Evolutionary conservation across 208 protist species (phyloP).

Genomic region (Crithidia thermophila): DNA sequence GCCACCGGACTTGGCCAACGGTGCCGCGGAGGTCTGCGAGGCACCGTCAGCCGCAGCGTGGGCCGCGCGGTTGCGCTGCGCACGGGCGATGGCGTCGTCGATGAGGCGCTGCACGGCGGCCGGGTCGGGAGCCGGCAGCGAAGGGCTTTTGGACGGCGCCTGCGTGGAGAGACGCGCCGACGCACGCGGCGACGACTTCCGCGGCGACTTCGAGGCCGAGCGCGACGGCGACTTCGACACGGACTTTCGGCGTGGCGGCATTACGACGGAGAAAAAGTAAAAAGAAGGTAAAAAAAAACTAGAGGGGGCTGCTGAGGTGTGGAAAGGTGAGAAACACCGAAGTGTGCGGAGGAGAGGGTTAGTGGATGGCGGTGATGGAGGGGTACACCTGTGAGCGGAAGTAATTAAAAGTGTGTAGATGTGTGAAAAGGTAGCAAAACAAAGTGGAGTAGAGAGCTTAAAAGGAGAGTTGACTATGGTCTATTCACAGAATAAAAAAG

Average conservation of each 20-base stretch:
- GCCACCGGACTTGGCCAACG: neutral
- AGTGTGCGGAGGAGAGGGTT: no score
- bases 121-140: slow-evolving; percentile 50
- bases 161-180: slow-evolving; percentile 27
- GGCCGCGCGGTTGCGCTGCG: slow-evolving; percentile 29
- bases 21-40: neutral
- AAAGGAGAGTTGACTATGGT: no score
- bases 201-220: slow-evolving; percentile 21
- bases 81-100: slow-evolving; percentile 68
- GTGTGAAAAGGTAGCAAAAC: no score
- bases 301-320: neutral
- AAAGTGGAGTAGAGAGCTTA: no score
- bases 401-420: no score
- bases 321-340: no score
- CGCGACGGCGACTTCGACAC: slow-evolving; percentile 32
- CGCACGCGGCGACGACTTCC: slow-evolving; percentile 20
- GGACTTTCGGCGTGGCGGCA: slow-evolving; percentile 33
- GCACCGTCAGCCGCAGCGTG: neutral
- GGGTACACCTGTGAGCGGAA: no score
- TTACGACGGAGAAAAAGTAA: slow-evolving; percentile 7
- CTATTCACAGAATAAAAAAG: no score
- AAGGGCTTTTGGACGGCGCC: slow-evolving; percentile 13
- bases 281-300: neutral
- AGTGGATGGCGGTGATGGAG: no score
- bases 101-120: slow-evolving; percentile 72